phyloP scores from a whole-genome alignment of 106 monocot species.

The Dioscorea zingiberensis region DNA sequence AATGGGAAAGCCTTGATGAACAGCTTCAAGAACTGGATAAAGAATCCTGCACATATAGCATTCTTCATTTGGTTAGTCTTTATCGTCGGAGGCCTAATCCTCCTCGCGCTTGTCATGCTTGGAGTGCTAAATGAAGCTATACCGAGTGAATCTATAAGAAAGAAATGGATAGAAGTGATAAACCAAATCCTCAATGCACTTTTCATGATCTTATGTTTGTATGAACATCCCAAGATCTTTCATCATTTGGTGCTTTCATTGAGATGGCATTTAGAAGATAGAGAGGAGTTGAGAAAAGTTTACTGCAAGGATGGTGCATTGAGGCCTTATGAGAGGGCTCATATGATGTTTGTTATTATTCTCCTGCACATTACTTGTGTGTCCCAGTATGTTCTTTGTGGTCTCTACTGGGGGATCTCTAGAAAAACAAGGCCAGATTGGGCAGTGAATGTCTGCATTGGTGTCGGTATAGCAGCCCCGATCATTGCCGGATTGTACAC shows the following conservation, averaged over 20 bases:
- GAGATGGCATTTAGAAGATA: conserved; percentile 35
- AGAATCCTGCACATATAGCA: conserved; percentile 30
- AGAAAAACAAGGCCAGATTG: conserved; percentile 24
- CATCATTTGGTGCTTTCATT: conserved; percentile 36
- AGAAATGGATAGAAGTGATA: conserved; percentile 35
- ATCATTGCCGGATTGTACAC: conserved; percentile 31
- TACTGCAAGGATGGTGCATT: conserved; percentile 37
- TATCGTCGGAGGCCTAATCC: conserved; percentile 17
- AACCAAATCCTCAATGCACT: conserved; percentile 65
- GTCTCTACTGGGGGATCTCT: conserved; percentile 52
- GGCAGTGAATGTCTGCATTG: conserved; percentile 25
- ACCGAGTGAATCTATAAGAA: conserved; percentile 6
- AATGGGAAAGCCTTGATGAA: conserved; percentile 11
- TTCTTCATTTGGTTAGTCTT: conserved; percentile 35
- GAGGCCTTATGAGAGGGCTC: conserved; percentile 23
- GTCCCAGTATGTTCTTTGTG: conserved; percentile 40
- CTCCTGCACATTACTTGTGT: conserved; percentile 47
- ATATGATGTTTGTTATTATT: conserved; percentile 29
- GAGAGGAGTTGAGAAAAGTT: conserved; percentile 13
- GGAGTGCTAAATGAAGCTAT: conserved; percentile 28
- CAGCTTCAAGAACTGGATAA: conserved; percentile 31
- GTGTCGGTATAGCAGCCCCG: conserved; percentile 22
- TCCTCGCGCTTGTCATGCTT: conserved; percentile 30
- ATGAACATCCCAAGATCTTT: conserved; percentile 40
- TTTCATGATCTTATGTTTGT: conserved; percentile 54